Conservation (phyloP, 495 filamentous ascomycete genomes). For the Penicillium crystallinum region DNA sequence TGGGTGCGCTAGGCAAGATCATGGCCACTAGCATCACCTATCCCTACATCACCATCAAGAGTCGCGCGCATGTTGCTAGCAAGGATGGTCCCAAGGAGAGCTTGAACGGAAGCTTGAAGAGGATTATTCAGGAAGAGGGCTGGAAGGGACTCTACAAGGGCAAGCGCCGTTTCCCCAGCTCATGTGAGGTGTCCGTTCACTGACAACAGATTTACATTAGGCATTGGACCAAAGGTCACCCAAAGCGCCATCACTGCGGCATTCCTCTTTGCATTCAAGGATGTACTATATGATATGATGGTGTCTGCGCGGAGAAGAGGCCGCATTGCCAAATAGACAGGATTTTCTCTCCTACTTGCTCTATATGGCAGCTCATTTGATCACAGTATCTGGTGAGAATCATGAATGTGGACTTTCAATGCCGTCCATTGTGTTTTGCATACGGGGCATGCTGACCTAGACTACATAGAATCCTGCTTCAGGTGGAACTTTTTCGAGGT, state of each 20-base stretch:
- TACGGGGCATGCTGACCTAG: no score
- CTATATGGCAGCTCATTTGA: neutral
- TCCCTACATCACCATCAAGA: constrained; percentile 98
- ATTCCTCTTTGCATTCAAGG: constrained; percentile 97
- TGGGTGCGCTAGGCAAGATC: constrained; percentile 91
- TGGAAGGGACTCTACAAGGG: constrained; percentile 89
- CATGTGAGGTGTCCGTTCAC: neutral
- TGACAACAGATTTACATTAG: constrained; percentile 34
- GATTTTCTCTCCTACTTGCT: neutral
- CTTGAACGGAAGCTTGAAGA: constrained; percentile 66
- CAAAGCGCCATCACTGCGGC: constrained; percentile 96
- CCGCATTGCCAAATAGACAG: constrained; percentile 33
- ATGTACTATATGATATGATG: constrained; percentile 66
- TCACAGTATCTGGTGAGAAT: neutral
- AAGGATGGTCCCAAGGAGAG: constrained; percentile 61
- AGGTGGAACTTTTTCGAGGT: no score
- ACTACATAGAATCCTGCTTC: no score
- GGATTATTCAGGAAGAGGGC: constrained; percentile 82
- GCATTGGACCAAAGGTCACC: constrained; percentile 90
- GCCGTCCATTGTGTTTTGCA: no score
- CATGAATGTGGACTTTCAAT: neutral
- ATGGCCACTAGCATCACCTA: constrained; percentile 92
- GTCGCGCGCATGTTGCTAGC: constrained; percentile 86
- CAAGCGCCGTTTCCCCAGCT: constrained; percentile 30
- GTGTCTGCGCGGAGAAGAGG: constrained; percentile 49